Percentiles rank a stretch among this genome's conserved stretches.
Conservation (phyloP, 1,284 basidiomycete species). For the Ustilago vetiveriae region DNA sequence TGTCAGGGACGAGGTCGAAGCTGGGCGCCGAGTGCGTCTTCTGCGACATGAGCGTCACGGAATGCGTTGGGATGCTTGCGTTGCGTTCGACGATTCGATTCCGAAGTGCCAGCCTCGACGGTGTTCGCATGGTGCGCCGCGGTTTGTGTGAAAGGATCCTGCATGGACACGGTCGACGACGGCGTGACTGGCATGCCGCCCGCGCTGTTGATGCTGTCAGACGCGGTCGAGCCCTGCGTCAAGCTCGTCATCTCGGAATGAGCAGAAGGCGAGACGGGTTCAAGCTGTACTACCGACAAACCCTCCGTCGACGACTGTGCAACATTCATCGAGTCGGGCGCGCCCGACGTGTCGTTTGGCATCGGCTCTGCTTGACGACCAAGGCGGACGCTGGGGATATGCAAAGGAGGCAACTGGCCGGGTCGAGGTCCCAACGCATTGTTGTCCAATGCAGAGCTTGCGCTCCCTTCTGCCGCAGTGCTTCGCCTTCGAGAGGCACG, state of each 20-base stretch:
- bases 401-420: conserved; percentile 17
- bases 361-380: conserved; percentile 4
- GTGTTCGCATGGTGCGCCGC: not conserved
- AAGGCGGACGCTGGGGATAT: conserved; percentile 16
- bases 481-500: conserved; percentile 28
- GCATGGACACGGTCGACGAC: conserved; percentile 13
- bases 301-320: no score
- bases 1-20: conserved; percentile 16
- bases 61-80: conserved; percentile 10
- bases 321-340: no score
- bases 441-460: not conserved
- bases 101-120: not conserved
- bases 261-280: conserved; percentile 40
- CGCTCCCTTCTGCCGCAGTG: conserved; percentile 13
- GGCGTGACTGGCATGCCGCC: conserved; percentile 35
- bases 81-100: not conserved
- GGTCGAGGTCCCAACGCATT: conserved; percentile 17
- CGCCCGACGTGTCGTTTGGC: conserved; percentile 5
- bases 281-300: conserved; percentile 2
- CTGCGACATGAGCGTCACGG: not conserved
- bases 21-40: conserved; percentile 17
- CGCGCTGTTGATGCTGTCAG: conserved; percentile 30
- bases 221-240: conserved; percentile 38
- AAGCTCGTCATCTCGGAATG: conserved; percentile 44
- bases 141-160: conserved; percentile 14